Conservation (phyloP, 164 flowering plant species). For the Taxillus chinensis region DNA sequence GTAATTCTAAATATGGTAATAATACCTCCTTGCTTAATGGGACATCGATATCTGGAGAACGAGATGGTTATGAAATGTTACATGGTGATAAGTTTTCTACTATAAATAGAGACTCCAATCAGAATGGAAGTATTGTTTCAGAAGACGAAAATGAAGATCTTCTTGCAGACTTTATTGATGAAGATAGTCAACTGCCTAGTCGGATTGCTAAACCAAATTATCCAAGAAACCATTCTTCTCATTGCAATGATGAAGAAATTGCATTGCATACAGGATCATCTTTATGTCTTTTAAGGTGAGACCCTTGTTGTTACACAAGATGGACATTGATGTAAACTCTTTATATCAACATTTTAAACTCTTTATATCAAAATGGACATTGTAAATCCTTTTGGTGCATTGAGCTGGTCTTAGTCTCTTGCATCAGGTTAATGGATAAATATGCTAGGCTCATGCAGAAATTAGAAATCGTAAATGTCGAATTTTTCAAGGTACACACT, state of each 20-base stretch:
- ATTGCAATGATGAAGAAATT: conserved; percentile 45
- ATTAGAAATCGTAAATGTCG: conserved; percentile 70
- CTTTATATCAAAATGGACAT: background rate
- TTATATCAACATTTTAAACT: background rate
- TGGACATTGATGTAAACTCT: background rate
- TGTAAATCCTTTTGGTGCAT: background rate
- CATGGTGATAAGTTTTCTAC: conserved; percentile 28
- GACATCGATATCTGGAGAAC: conserved; percentile 16
- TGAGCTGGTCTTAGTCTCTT: conserved; percentile 8
- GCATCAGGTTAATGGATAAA: conserved; percentile 79
- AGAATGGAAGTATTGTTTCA: conserved; percentile 40
- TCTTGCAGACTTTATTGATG: conserved; percentile 96
- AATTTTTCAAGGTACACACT: conserved; percentile 71
- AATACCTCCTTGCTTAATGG: conserved; percentile 31
- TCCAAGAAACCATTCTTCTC: conserved; percentile 34
- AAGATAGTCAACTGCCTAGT: conserved; percentile 99
- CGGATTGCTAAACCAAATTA: conserved; percentile 50
- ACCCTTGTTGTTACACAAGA: conserved; percentile 2
- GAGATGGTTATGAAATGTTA: conserved; percentile 14
- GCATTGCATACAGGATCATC: conserved; percentile 88
- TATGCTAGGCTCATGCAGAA: conserved; percentile 99
- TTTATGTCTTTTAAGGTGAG: conserved; percentile 77
- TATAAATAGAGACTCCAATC: conserved; percentile 21
- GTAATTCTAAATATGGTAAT: conserved; percentile 30
- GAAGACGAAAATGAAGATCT: conserved; percentile 99